These are phyloP conservation scores for Eucalyptus microcorys DNA, from an alignment of 345 rosid genomes.

Conservation along the genomic window DNA sequence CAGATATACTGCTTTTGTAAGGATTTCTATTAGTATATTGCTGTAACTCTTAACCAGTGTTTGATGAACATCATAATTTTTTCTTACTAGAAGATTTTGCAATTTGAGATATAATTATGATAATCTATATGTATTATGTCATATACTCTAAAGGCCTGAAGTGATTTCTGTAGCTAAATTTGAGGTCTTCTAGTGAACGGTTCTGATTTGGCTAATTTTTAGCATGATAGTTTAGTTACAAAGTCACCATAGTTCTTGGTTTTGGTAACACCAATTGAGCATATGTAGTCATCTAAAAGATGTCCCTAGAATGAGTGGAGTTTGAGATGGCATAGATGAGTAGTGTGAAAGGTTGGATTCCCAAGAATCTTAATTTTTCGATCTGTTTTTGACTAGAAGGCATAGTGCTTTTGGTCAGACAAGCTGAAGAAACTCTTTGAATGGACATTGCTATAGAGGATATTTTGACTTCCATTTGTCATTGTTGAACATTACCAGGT, in stretches of 20 bases:
- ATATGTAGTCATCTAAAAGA: neutral
- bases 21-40: neutral
- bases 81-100: neutral
- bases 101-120: neutral
- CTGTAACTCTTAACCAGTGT: neutral
- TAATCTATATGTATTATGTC: neutral
- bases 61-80: neutral
- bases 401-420: neutral
- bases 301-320: neutral
- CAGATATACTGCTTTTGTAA: neutral
- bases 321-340: neutral
- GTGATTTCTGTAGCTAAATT: neutral
- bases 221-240: neutral
- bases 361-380: neutral
- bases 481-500: conserved; percentile 30
- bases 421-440: neutral
- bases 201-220: neutral
- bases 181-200: neutral
- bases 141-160: neutral
- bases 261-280: neutral
- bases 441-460: neutral
- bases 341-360: neutral
- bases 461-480: neutral
- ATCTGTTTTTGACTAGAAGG: neutral
- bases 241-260: neutral